phyloP scores from a whole-genome alignment of 345 rosid species.

The Garcia nutans region DNA sequence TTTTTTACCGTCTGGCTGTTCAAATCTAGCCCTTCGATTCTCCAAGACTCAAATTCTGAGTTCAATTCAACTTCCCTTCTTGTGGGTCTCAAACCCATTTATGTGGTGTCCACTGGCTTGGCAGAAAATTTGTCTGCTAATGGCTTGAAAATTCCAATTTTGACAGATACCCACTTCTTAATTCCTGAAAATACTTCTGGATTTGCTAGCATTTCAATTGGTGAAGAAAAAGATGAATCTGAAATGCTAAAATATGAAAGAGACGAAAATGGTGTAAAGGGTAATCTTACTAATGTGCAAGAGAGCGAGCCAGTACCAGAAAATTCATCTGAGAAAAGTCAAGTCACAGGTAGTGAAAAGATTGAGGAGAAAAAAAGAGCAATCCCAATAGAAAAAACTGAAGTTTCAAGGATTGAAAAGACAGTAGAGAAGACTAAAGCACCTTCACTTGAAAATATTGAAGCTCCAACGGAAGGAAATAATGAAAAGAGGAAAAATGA shows the following conservation, averaged over 20 bases:
- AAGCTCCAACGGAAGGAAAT: slow-evolving; percentile 30
- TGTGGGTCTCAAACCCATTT: slow-evolving; percentile 23
- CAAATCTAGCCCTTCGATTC: slow-evolving; percentile 53
- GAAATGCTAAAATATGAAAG: slow-evolving; percentile 12
- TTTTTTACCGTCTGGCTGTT: slow-evolving; percentile 53
- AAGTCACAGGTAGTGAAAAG: not conserved
- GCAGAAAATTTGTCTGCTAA: slow-evolving; percentile 31
- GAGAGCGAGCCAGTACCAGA: slow-evolving; percentile 27
- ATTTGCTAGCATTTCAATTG: slow-evolving; percentile 30
- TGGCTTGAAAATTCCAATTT: slow-evolving; percentile 28
- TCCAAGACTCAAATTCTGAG: slow-evolving; percentile 37
- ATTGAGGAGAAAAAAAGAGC: slow-evolving; percentile 14
- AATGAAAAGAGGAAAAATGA: slow-evolving; percentile 27
- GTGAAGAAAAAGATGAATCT: slow-evolving; percentile 18
- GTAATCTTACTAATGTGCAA: slow-evolving; percentile 25
- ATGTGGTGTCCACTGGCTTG: slow-evolving; percentile 27
- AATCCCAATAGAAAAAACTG: slow-evolving; percentile 13
- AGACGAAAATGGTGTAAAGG: slow-evolving; percentile 12
- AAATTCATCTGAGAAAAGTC: slow-evolving; percentile 10
- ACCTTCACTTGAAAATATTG: slow-evolving; percentile 25
- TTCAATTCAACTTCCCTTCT: slow-evolving; percentile 31
- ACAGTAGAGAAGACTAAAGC: slow-evolving; percentile 15
- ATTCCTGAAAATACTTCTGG: slow-evolving; percentile 42
- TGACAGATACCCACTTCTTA: slow-evolving; percentile 34
- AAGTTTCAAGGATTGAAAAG: slow-evolving; percentile 24